Percentiles rank a stretch among this genome's conserved stretches.
Conservation (phyloP, 2,329 filamentous ascomycete genomes). For the Aureobasidium sp. region DNA sequence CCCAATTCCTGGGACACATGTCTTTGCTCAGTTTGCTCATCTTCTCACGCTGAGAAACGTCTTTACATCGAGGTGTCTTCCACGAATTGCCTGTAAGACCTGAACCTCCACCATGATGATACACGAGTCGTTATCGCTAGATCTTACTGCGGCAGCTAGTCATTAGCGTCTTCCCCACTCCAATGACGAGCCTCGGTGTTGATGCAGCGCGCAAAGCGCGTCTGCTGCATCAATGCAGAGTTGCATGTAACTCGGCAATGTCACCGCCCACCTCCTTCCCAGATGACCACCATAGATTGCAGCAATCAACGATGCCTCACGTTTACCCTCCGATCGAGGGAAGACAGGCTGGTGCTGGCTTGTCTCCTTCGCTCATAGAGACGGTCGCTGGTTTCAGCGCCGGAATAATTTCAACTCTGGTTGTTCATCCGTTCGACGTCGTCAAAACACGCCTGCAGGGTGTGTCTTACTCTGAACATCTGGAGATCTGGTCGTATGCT, state of each 20-base stretch:
- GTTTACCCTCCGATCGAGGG: slow-evolving; percentile 42
- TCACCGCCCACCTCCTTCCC: neutral
- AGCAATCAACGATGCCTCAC: slow-evolving; percentile 35
- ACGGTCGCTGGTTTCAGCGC: slow-evolving; percentile 83
- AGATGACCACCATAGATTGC: neutral
- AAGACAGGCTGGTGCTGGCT: slow-evolving; percentile 41
- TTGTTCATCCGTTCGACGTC: slow-evolving; percentile 86
- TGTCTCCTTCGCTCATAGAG: slow-evolving; percentile 75
- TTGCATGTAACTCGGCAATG: neutral
- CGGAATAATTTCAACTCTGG: slow-evolving; percentile 75
- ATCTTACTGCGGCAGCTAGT: slow-evolving; percentile 5
- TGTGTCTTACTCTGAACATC: slow-evolving; percentile 7
- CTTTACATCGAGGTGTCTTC: neutral
- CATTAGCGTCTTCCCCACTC: slow-evolving; percentile 1
- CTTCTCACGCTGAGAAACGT: neutral
- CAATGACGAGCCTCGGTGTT: slow-evolving; percentile 7
- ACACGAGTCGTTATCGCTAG: neutral
- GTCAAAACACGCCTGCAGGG: slow-evolving; percentile 89
- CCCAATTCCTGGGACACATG: neutral
- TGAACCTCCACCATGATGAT: neutral
- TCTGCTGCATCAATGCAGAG: neutral
- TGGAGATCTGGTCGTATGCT: neutral
- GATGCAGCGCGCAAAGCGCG: neutral
- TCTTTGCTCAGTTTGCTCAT: neutral
- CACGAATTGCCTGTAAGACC: neutral